These are phyloP conservation scores for Puya raimondii DNA, from an alignment of 176 grass and related monocot species.

Conservation along the genomic window DNA sequence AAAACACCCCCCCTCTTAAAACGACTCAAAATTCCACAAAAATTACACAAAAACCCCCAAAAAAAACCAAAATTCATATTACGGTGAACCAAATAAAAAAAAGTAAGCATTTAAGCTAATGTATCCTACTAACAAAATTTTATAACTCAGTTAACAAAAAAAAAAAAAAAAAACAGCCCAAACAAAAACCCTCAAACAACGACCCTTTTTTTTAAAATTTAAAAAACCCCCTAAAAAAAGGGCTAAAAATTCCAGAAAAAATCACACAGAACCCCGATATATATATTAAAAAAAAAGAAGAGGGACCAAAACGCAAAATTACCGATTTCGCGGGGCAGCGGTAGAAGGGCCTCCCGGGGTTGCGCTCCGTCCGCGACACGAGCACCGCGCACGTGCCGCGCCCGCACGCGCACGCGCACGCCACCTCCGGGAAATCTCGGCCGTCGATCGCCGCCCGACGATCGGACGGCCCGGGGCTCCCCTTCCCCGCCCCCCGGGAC, in stretches of 20 bases:
- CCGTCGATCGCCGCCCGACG: constrained; percentile 1
- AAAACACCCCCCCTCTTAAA: no score
- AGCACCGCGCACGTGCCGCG: constrained; percentile 17
- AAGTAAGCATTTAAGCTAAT: no score
- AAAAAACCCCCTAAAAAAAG: background rate
- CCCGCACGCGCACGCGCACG: constrained; percentile 29
- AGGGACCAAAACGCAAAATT: background rate
- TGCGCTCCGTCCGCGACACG: constrained; percentile 11
- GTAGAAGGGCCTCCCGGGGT: constrained; percentile 27
- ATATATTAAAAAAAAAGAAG: background rate
- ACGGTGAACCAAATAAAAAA: no score
- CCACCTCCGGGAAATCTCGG: background rate
- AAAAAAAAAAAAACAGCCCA: no score
- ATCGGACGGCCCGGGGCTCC: constrained; percentile 2
- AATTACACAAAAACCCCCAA: no score
- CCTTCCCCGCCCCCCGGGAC: background rate
- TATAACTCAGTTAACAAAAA: no score
- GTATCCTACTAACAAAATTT: no score
- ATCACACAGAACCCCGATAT: background rate
- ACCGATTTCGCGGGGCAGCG: constrained; percentile 14
- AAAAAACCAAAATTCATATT: no score
- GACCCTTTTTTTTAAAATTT: no score
- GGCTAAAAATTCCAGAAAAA: background rate
- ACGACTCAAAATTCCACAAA: no score
- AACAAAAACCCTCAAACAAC: no score